Evolutionary conservation across 1,284 basidiomycete species (phyloP), one percentile per base, ranked within the genome.

Genomic region (Vanrija pseudolonga): DNA sequence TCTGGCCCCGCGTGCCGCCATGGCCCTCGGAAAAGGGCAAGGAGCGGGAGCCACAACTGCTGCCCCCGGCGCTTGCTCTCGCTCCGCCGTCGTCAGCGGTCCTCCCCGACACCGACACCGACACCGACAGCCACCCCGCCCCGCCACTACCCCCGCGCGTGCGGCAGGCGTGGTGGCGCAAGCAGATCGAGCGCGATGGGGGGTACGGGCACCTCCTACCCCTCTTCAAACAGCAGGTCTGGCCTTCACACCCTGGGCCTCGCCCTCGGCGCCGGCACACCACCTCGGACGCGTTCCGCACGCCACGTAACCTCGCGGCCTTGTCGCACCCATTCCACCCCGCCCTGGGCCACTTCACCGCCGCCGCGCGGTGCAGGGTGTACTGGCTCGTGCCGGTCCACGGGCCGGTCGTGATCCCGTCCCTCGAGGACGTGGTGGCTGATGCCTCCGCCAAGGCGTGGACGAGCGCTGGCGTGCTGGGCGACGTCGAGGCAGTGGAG

Each of bases 361-460:
- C 28, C 5, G 32, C 56, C 18, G 53, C 65, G 6, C 17, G 47
- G 15, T 39, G 46, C 6, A 52, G 66, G n/a, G 63, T 73, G 14
- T 60, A 67, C 46, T 73, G 72, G 72, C 36, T 68, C 11, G 63
- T 73, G 17, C 72, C 72, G 1, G 55, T 73, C 4, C 60, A 69
- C 38, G 70, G 70, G 1, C 66, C 69, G 2, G 65, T 73, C 7
- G n/a, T 61, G 1, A 28, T 72, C 0, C 68, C 69, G 1, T 43
- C 48, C 0, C 45, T 61, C 12, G 54, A 60, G 8, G 60, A 62
- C 38, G 45, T 37, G 7, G 42, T 47, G 14, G 45, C 26, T 26
- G 24, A 22, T 6, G 40, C 20, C 0, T 11, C 17, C 7, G 57
- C 49, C 14, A 26, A 51, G 24, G 44, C 54, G 6, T 56, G 56